Conservation (phyloP, 208 protist genomes). For the Crithidia mellificae region DNA sequence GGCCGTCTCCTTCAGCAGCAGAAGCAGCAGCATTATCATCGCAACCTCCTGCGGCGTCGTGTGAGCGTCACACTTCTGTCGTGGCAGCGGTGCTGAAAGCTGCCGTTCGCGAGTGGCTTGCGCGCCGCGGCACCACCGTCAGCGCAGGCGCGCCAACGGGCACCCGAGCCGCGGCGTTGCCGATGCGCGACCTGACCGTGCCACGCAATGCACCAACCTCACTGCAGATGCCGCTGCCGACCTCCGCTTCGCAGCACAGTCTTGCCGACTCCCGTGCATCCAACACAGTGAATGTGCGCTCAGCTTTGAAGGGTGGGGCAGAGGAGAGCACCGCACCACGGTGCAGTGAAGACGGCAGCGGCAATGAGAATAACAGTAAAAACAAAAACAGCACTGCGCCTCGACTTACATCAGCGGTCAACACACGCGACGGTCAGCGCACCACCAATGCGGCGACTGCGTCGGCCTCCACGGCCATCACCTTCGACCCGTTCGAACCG, state of each 20-base stretch:
- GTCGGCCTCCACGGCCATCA: not conserved
- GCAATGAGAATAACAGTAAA: no score
- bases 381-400: no score
- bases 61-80: constrained; percentile 3
- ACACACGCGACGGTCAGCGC: no score
- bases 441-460: no score
- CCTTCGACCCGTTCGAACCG: constrained; percentile 49
- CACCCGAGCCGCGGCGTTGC: constrained; percentile 32
- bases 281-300: not conserved
- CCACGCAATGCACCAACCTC: not conserved
- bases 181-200: constrained; percentile 36
- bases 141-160: constrained; percentile 39
- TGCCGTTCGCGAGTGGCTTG: constrained; percentile 40
- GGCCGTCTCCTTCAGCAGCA: no score
- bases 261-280: no score
- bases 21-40: not conserved
- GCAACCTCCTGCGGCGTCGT: not conserved
- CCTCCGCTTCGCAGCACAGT: no score
- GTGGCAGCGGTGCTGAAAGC: constrained; percentile 24
- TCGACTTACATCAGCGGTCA: not conserved
- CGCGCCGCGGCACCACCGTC: constrained; percentile 48
- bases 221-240: no score
- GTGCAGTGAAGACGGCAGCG: no score
- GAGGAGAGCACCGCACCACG: no score
- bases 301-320: no score